A percentile compares a stretch with the other conserved stretches of the same genome.
Conservation (phyloP, 73 alveolate species). For the Symbiodinium natans region DNA sequence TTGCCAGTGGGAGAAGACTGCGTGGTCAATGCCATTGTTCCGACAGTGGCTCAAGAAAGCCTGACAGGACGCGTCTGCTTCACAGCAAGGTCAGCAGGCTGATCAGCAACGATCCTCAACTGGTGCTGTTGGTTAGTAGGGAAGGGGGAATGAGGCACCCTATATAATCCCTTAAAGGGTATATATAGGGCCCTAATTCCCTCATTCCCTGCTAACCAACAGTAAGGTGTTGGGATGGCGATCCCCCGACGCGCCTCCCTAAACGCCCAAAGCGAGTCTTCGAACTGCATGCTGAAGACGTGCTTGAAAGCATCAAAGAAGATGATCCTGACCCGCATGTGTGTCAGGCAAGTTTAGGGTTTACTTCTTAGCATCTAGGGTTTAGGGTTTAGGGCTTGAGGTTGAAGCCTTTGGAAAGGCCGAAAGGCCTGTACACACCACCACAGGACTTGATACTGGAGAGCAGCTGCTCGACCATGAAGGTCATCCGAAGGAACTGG, state of each 20-base stretch:
- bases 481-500: slow-evolving; percentile 91
- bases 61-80: not conserved
- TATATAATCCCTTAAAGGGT: no score
- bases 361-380: not conserved
- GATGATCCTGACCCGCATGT: slow-evolving; percentile 49
- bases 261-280: slow-evolving; percentile 66
- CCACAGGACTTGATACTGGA: slow-evolving; percentile 81
- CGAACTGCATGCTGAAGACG: slow-evolving; percentile 60
- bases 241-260: slow-evolving; percentile 25
- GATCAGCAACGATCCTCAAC: no score
- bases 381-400: no score
- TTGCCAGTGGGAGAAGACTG: slow-evolving; percentile 39
- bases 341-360: not conserved
- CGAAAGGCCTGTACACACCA: slow-evolving; percentile 37
- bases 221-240: no score
- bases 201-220: no score
- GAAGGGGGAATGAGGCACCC: no score
- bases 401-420: not conserved
- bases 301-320: slow-evolving; percentile 80
- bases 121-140: no score
- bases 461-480: slow-evolving; percentile 68
- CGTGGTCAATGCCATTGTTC: slow-evolving; percentile 55
- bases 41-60: slow-evolving; percentile 87
- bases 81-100: no score
- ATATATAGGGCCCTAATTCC: no score